Conservation (phyloP, 192 early-diverging fungal species). For the Paraglomus brasilianum region DNA sequence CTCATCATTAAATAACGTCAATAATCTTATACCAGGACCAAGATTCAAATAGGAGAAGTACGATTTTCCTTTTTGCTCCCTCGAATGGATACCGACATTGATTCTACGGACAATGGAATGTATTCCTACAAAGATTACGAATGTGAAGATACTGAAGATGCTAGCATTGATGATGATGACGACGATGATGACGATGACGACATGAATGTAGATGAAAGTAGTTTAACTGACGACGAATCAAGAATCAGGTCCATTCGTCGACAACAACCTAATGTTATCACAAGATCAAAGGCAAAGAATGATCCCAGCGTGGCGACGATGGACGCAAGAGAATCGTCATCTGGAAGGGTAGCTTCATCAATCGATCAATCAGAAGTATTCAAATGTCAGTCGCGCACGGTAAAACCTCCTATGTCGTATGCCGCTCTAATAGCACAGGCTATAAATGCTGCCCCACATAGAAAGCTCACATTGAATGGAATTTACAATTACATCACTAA, state of each 20-base stretch:
- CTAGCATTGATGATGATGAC: slow-evolving; percentile 4
- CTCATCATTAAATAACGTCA: neutral
- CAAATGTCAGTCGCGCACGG: slow-evolving; percentile 42
- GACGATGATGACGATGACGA: too few relatives aligned
- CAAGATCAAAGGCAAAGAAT: slow-evolving; percentile 5
- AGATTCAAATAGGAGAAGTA: slow-evolving; percentile 83
- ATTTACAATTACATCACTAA: slow-evolving; percentile 85
- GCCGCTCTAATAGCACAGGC: slow-evolving; percentile 88
- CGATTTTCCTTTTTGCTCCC: slow-evolving; percentile 81
- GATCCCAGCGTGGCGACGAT: slow-evolving; percentile 29
- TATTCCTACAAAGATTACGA: neutral
- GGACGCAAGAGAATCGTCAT: slow-evolving; percentile 25
- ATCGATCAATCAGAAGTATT: slow-evolving; percentile 35
- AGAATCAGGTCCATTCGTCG: neutral
- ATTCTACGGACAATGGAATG: slow-evolving; percentile 22
- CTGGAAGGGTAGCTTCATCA: too few relatives aligned
- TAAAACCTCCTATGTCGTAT: slow-evolving; percentile 86
- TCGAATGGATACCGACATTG: slow-evolving; percentile 46
- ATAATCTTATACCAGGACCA: slow-evolving; percentile 45
- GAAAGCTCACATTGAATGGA: slow-evolving; percentile 81
- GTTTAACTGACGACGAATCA: too few relatives aligned
- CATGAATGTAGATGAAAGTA: too few relatives aligned
- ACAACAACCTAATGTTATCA: neutral
- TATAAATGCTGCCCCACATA: slow-evolving; percentile 69
- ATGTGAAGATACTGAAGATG: neutral